Evolutionary conservation across 2,329 filamentous ascomycete species (phyloP).

Genomic region (Phialocephala sp.): DNA sequence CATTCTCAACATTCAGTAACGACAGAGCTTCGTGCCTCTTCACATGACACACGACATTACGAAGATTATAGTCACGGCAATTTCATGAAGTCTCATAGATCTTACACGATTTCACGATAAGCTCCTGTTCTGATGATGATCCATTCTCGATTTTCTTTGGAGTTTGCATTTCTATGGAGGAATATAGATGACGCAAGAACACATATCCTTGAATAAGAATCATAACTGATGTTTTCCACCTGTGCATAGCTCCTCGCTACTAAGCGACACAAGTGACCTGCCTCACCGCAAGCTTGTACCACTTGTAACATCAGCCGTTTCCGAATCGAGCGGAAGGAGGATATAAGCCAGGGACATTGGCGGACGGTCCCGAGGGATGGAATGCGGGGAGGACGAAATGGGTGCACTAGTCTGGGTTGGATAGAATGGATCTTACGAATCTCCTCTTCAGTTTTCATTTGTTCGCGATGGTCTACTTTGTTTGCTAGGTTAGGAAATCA

Average conservation of each 20-base stretch:
- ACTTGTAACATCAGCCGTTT: constrained; percentile 28
- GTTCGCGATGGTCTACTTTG: constrained; percentile 8
- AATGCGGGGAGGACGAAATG: constrained; percentile 2
- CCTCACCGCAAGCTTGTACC: constrained; percentile 37
- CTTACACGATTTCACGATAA: constrained; percentile 20
- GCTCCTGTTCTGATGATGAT: constrained; percentile 16
- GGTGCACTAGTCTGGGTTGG: constrained; percentile 16
- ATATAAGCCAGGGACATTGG: neutral
- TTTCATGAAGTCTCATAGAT: constrained; percentile 16
- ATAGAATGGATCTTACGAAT: constrained; percentile 23
- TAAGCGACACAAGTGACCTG: constrained; percentile 36
- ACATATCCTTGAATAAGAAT: constrained; percentile 37
- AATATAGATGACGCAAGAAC: constrained; percentile 27
- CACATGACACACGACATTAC: constrained; percentile 13
- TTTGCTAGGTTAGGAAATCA: constrained; percentile 25
- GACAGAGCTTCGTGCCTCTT: constrained; percentile 13
- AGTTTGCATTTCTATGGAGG: constrained; percentile 11
- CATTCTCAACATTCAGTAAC: constrained; percentile 12
- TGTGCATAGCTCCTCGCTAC: constrained; percentile 39
- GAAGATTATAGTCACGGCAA: constrained; percentile 13
- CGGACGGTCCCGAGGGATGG: constrained; percentile 1
- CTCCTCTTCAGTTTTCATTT: constrained; percentile 21
- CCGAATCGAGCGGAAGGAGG: constrained; percentile 14
- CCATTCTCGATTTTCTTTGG: constrained; percentile 21
- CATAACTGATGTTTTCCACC: constrained; percentile 39